phyloP scores from a whole-genome alignment of 2,329 filamentous ascomycete genomes.

The Verticillium dahliae region DNA sequence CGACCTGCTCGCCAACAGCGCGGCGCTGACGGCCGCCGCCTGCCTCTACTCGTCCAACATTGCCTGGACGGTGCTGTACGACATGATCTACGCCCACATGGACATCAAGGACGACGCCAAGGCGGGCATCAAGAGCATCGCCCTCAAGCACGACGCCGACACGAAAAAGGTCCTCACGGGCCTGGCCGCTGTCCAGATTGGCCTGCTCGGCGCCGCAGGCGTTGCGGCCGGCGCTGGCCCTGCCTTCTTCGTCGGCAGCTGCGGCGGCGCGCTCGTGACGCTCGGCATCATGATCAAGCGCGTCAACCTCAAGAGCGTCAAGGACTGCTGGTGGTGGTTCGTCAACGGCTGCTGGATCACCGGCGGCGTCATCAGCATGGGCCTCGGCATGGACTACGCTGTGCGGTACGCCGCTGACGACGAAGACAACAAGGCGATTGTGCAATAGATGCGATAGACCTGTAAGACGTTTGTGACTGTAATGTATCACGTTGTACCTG shows the following conservation, averaged over 20 bases:
- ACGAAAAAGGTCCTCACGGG: constrained; percentile 71
- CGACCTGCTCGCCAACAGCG: constrained; percentile 58
- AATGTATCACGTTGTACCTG: constrained; percentile 4
- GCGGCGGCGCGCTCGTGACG: constrained; percentile 55
- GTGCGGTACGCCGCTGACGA: constrained; percentile 33
- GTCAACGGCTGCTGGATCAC: constrained; percentile 65
- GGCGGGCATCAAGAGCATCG: constrained; percentile 84
- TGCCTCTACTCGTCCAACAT: constrained; percentile 72
- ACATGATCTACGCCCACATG: constrained; percentile 93
- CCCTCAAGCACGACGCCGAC: constrained; percentile 68
- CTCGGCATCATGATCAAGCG: constrained; percentile 61
- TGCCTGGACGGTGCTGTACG: constrained; percentile 82
- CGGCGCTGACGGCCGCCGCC: constrained; percentile 59
- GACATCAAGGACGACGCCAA: constrained; percentile 81
- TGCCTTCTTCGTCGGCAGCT: constrained; percentile 61
- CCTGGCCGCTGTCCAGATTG: constrained; percentile 62
- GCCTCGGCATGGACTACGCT: constrained; percentile 55
- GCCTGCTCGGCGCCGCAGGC: constrained; percentile 64
- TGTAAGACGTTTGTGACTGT: neutral
- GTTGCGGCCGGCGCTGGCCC: constrained; percentile 60
- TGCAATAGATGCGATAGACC: neutral
- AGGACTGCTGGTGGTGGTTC: constrained; percentile 74
- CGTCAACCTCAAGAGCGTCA: constrained; percentile 59
- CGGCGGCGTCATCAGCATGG: constrained; percentile 53
- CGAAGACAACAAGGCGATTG: constrained; percentile 14